A percentile compares a stretch with the other conserved stretches of the same genome.
phyloP scores from a whole-genome alignment of 192 early-diverging fungal genomes.

The Gigaspora rosea region DNA sequence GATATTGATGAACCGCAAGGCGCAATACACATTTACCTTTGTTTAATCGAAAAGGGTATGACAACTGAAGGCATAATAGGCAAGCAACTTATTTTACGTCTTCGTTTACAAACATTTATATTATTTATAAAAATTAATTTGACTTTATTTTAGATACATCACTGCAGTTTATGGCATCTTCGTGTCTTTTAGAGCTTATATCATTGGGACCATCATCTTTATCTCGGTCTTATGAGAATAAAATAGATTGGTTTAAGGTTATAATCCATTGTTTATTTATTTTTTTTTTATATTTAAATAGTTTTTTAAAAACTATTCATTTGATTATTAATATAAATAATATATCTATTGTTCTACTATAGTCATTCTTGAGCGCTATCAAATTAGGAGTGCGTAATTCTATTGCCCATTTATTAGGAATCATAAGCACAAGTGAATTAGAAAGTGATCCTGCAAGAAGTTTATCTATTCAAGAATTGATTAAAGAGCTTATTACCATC shows the following conservation, averaged over 20 bases:
- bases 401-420: conserved; percentile 72
- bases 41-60: not conserved
- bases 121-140: not conserved
- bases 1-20: not conserved
- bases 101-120: not conserved
- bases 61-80: not conserved
- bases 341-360: conserved; percentile 26
- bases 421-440: conserved; percentile 65
- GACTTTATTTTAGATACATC: conserved; percentile 48
- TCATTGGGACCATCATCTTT: conserved; percentile 65
- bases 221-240: conserved; percentile 50
- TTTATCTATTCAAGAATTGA: conserved; percentile 40
- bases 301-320: not conserved
- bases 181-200: conserved; percentile 70
- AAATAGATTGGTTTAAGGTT: conserved; percentile 51
- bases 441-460: conserved; percentile 36
- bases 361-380: conserved; percentile 56
- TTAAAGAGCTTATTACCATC: conserved; percentile 40
- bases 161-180: conserved; percentile 63
- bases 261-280: not conserved
- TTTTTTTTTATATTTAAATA: not conserved
- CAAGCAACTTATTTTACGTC: not conserved
- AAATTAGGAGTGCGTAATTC: conserved; percentile 65
- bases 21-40: not conserved
- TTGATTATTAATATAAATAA: not conserved